phyloP scores from a whole-genome alignment of 257 asterid species.

The Jacaranda copaia region DNA sequence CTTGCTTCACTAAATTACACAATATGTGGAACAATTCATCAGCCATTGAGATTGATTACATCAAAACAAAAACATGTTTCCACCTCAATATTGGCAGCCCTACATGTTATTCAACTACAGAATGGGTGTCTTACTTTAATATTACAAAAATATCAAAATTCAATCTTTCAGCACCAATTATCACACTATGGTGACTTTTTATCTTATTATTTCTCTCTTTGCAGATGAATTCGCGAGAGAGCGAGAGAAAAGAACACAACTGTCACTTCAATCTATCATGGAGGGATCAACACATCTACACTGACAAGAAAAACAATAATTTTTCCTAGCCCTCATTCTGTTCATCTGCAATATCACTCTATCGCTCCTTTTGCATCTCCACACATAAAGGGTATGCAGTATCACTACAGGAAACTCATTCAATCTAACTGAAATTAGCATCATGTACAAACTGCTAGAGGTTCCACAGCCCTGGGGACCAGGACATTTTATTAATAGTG shows the following conservation, averaged over 20 bases:
- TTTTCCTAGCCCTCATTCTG: not conserved
- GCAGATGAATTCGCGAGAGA: too few species aligned
- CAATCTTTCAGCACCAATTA: not conserved
- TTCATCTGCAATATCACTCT: not conserved
- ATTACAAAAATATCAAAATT: not conserved
- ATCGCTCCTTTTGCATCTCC: not conserved
- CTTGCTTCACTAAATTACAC: slow-evolving; percentile 64
- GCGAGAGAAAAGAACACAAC: not conserved
- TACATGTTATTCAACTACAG: not conserved
- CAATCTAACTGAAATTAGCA: not conserved
- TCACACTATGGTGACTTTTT: not conserved
- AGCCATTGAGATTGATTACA: slow-evolving; percentile 18
- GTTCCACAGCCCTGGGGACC: not conserved
- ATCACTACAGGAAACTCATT: not conserved
- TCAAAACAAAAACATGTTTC: not conserved
- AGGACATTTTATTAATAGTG: not conserved
- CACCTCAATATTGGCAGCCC: not conserved
- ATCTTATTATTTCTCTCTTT: too few species aligned
- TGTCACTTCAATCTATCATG: too few species aligned
- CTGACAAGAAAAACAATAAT: not conserved
- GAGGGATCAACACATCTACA: too few species aligned
- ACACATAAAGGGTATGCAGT: too few species aligned
- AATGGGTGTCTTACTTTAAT: not conserved
- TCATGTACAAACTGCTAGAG: not conserved
- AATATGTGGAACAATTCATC: slow-evolving; percentile 17